Base-by-base conservation (phyloP, 2,329 filamentous ascomycete genomes). In the Laburnicola sp. region DNA sequence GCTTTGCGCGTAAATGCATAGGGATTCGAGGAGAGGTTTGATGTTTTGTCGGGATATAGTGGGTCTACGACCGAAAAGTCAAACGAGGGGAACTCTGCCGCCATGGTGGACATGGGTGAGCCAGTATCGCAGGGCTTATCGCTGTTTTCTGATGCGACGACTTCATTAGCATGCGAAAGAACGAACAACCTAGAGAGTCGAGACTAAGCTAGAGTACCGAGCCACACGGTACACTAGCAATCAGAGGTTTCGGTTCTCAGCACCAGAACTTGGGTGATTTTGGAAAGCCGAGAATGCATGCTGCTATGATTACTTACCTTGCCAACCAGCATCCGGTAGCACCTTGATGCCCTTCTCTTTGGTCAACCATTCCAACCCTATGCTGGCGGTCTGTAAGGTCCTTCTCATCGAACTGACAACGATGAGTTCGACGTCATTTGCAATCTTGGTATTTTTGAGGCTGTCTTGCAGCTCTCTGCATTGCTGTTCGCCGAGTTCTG, bases 391-490 rank as follows among this genome's bases (percentile, higher is more conserved):
- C 70, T 89, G 82, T 27, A 88, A 74, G 1, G 85, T 87, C 27
- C 86, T 78, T 11, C 78, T 75, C 82, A 88, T 86, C 1, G 86
- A 82, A 62, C 84, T 87, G 42, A 82, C 81, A 28, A 89, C 64
- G 46, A 88, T 82, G 26, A 80, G 70, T 16, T 80, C 79, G 7
- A 81, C 74, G 44, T 80, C 74, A 21, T 73, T 64, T 11, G 70
- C 73, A 31, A 78, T 68, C 37, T 70, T 58, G 41, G 63, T 64
- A 5, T 65, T 52, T 53, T 69, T 69, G 16, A 78, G 58, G 35
- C 70, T 70, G 28, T 69, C 63, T 47, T 74, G 66, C 23, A 78
- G 59, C 46, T 74, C 66, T 40, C 62, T 57, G 57, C 73, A 76
- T 63, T 78, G 76, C 54, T 73, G 58, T 27, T 69, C 57, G 27